Conservation (phyloP, 2,329 filamentous ascomycete genomes). For the Talaromyces sp. region DNA sequence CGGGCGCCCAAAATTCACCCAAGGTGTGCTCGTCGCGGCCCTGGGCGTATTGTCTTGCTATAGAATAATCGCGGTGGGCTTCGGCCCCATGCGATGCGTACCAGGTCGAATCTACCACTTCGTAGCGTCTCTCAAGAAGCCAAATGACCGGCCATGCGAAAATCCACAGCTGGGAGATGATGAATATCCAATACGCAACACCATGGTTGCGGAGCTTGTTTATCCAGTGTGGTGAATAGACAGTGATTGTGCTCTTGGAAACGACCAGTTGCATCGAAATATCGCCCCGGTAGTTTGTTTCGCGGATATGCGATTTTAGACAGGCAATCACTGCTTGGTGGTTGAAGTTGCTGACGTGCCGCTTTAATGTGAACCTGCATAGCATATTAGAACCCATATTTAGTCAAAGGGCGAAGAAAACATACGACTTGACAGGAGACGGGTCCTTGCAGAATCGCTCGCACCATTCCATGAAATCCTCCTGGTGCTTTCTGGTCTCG, state of each 20-base stretch:
- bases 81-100: constrained; percentile 19
- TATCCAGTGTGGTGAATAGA: constrained; percentile 37
- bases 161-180: constrained; percentile 37
- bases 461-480: constrained; percentile 26
- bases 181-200: constrained; percentile 29
- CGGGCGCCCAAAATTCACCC: constrained; percentile 28
- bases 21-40: constrained; percentile 23
- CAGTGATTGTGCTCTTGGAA: constrained; percentile 26
- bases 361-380: constrained; percentile 27
- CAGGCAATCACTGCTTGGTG: constrained; percentile 20
- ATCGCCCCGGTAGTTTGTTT: constrained; percentile 32
- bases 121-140: constrained; percentile 33
- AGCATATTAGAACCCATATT: background rate
- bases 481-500: background rate
- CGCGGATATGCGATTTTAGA: constrained; percentile 32
- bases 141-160: constrained; percentile 36
- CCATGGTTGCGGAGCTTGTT: constrained; percentile 32
- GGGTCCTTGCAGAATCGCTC: constrained; percentile 32
- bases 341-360: constrained; percentile 28
- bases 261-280: constrained; percentile 21
- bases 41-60: constrained; percentile 20
- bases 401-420: background rate
- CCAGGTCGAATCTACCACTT: constrained; percentile 28
- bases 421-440: constrained; percentile 33
- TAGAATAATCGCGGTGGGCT: constrained; percentile 6